Percentiles rank a stretch among this genome's conserved stretches.
Evolutionary conservation across 2,329 filamentous ascomycete species (phyloP).

Genomic region (Microdochium nivale): DNA sequence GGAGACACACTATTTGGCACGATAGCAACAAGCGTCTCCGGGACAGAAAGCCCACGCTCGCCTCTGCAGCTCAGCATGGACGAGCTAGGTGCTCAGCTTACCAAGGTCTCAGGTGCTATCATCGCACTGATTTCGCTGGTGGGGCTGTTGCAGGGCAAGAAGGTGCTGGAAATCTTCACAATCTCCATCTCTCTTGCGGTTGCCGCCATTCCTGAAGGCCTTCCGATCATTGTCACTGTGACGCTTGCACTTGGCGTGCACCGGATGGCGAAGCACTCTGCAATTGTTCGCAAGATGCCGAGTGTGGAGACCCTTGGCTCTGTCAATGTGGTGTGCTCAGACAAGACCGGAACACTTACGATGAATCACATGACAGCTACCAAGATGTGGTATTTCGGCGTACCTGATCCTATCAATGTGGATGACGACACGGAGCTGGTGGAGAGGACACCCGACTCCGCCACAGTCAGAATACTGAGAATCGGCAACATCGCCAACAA

Average conservation of each 20-base stretch:
- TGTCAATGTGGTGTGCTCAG: conserved; percentile 99
- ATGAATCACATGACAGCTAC: conserved; percentile 98
- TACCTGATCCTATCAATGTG: conserved; percentile 40
- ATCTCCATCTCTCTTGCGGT: conserved; percentile 96
- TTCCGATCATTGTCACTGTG: conserved; percentile 97
- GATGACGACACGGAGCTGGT: conserved; percentile 44
- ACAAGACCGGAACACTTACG: conserved; percentile 93
- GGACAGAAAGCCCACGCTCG: conserved; percentile 91
- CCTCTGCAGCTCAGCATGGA: conserved; percentile 96
- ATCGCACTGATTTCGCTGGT: conserved; percentile 90
- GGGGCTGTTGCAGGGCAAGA: conserved; percentile 83
- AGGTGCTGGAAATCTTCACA: conserved; percentile 88
- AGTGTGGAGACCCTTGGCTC: conserved; percentile 96
- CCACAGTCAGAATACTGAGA: conserved; percentile 71
- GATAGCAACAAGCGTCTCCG: conserved; percentile 87
- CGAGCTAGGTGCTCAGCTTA: conserved; percentile 88
- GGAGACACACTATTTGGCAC: conserved; percentile 91
- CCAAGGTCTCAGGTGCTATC: conserved; percentile 91
- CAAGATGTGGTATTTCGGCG: conserved; percentile 91
- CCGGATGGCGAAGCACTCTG: conserved; percentile 90
- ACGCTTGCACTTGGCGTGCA: conserved; percentile 91
- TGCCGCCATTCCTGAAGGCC: conserved; percentile 88
- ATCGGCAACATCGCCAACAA: conserved; percentile 98
- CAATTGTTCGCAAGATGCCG: conserved; percentile 90
- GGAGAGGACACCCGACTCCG: conserved; percentile 57